A percentile compares a stretch with the other conserved stretches of the same genome.
Evolutionary conservation across 805 yeast genomes (phyloP).

Genomic region (Ogataea salicorniae): DNA sequence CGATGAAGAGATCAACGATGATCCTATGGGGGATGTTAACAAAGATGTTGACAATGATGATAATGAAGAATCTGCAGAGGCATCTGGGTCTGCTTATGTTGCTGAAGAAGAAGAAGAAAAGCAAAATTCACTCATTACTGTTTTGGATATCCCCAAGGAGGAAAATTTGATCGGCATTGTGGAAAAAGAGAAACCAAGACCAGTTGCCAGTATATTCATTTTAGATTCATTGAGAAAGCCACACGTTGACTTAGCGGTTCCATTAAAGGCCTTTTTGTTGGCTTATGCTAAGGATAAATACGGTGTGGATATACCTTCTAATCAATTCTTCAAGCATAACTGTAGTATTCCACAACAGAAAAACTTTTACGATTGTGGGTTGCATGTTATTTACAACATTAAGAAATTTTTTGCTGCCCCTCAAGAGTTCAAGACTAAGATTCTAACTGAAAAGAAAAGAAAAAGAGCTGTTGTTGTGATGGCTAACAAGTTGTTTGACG

Average conservation of each 20-base stretch:
- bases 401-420: conserved; percentile 51
- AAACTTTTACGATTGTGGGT: conserved; percentile 91
- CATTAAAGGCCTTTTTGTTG: conserved; percentile 54
- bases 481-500: conserved; percentile 21
- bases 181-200: conserved; percentile 2
- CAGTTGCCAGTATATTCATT: conserved; percentile 43
- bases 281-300: conserved; percentile 68
- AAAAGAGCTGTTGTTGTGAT: conserved; percentile 4
- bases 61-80: too few relatives aligned
- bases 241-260: conserved; percentile 46
- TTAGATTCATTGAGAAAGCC: conserved; percentile 72
- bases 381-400: conserved; percentile 77
- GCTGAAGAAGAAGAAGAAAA: not conserved
- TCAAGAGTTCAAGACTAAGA: conserved; percentile 31
- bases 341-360: conserved; percentile 71
- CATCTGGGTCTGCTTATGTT: too few relatives aligned
- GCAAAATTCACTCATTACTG: not conserved
- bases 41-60: too few relatives aligned
- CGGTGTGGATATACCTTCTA: conserved; percentile 39
- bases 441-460: conserved; percentile 15
- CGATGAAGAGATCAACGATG: too few relatives aligned
- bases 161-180: not conserved
- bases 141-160: not conserved
- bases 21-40: too few relatives aligned
- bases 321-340: conserved; percentile 34